A percentile compares a stretch with the other conserved stretches of the same genome.
Evolutionary conservation across 129 eudicot genomes (phyloP).

Genomic region (Apium graveolens): DNA sequence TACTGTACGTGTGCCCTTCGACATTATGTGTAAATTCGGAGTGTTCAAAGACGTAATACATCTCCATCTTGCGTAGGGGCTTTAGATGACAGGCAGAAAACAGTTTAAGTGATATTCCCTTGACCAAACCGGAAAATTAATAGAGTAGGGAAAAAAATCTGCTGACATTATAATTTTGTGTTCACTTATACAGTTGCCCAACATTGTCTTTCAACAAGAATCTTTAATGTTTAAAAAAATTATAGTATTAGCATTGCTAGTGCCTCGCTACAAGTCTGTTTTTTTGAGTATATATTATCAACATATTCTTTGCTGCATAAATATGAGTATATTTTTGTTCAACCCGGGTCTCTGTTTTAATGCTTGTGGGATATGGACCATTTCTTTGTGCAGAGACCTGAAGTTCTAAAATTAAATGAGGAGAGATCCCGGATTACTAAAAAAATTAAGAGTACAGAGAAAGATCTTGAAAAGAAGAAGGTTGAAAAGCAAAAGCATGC

Average conservation of each 20-base stretch:
- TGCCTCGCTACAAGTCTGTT: not conserved
- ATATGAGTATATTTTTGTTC: not conserved
- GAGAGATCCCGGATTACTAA: conserved; percentile 60
- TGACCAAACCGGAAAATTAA: not conserved
- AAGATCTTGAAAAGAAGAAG: conserved; percentile 81
- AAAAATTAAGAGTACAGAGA: conserved; percentile 68
- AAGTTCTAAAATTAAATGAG: conserved; percentile 74
- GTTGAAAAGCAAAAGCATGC: conserved; percentile 75
- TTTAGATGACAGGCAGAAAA: not conserved
- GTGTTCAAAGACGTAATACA: not conserved
- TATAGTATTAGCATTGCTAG: not conserved
- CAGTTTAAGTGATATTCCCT: not conserved
- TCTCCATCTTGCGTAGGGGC: not conserved
- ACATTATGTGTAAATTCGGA: not conserved
- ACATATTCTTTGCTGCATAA: not conserved
- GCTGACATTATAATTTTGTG: not conserved
- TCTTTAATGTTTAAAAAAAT: not conserved
- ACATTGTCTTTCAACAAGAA: not conserved
- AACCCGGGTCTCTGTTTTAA: not conserved
- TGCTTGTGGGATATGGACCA: conserved; percentile 7
- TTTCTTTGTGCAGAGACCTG: conserved; percentile 69
- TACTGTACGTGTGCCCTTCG: not conserved
- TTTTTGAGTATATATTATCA: not conserved
- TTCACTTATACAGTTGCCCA: not conserved
- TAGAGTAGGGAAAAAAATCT: not conserved